Conservation (phyloP, 352 stramenopile species). For the Phytophthora syringae region DNA sequence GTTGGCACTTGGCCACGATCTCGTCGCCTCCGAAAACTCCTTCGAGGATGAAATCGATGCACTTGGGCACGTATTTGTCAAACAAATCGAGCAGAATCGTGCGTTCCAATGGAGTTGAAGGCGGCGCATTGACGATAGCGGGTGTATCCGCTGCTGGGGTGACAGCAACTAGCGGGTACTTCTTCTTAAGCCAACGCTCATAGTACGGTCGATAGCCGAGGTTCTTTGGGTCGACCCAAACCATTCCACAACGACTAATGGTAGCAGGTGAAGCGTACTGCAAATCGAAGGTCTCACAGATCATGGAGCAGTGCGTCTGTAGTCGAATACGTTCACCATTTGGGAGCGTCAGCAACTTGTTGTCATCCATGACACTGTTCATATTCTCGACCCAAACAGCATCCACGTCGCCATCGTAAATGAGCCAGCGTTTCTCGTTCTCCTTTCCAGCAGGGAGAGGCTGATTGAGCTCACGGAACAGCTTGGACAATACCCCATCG, state of each 20-base stretch:
- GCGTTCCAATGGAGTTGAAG: slow-evolving; percentile 50
- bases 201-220: slow-evolving; percentile 95
- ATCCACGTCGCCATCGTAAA: slow-evolving; percentile 97
- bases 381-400: slow-evolving; percentile 98
- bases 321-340: slow-evolving; percentile 96
- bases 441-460: slow-evolving; percentile 89
- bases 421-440: slow-evolving; percentile 95
- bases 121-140: slow-evolving; percentile 1
- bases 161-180: slow-evolving; percentile 61
- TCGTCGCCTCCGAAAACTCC: slow-evolving; percentile 90
- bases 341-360: slow-evolving; percentile 95
- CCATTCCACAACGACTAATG: slow-evolving; percentile 96
- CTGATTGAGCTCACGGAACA: slow-evolving; percentile 95
- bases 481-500: slow-evolving; percentile 93
- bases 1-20: slow-evolving; percentile 88
- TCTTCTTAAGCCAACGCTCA: slow-evolving; percentile 94
- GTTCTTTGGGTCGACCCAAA: slow-evolving; percentile 97
- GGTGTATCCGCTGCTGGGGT: not conserved
- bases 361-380: slow-evolving; percentile 98
- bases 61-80: slow-evolving; percentile 93
- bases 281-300: slow-evolving; percentile 96
- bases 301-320: slow-evolving; percentile 92
- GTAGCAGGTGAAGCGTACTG: slow-evolving; percentile 96
- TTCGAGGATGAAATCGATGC: slow-evolving; percentile 94
- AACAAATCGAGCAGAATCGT: slow-evolving; percentile 86